A percentile compares a stretch with the other conserved stretches of the same genome.
Conservation (phyloP, 768 basidiomycete species). For the Rhodotorula babjevae region DNA sequence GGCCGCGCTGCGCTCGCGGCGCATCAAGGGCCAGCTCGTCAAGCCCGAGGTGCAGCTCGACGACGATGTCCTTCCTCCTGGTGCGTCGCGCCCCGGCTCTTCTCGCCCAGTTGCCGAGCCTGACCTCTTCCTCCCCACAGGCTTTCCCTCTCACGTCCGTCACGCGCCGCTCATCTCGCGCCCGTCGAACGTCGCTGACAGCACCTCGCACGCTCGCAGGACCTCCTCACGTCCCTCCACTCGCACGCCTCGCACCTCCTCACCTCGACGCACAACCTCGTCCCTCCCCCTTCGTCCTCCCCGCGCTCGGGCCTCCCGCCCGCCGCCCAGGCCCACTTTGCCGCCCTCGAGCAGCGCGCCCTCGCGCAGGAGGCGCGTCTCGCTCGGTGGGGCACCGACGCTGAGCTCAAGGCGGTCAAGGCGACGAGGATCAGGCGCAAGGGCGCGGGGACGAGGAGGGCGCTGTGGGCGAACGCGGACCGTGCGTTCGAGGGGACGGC, state of each 20-base stretch:
- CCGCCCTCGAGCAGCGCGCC: neutral
- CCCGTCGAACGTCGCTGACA: neutral
- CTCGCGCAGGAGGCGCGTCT: neutral
- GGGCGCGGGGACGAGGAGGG: neutral
- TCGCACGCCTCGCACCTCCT: slow-evolving; percentile 5
- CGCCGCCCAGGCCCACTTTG: neutral
- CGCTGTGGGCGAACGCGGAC: slow-evolving; percentile 17
- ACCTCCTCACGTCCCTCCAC: slow-evolving; percentile 23
- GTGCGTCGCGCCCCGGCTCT: neutral
- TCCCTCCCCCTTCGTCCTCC: slow-evolving; percentile 5
- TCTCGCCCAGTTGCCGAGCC: rapidly evolving
- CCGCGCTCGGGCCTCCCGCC: slow-evolving; percentile 12
- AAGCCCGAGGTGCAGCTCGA: neutral
- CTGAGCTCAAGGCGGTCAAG: neutral
- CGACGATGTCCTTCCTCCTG: neutral
- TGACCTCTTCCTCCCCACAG: neutral
- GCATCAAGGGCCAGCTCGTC: neutral
- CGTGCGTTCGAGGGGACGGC: slow-evolving; percentile 21
- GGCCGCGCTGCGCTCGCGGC: too few species aligned
- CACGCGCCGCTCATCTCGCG: neutral
- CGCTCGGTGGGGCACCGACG: neutral
- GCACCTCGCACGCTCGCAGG: neutral
- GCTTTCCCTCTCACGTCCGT: slow-evolving; percentile 3
- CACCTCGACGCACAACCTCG: neutral
- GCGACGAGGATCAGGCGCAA: neutral